Percentiles rank a stretch among this genome's conserved stretches.
phyloP scores from a whole-genome alignment of 257 asterid genomes.

The Rubia yunnanensis region DNA sequence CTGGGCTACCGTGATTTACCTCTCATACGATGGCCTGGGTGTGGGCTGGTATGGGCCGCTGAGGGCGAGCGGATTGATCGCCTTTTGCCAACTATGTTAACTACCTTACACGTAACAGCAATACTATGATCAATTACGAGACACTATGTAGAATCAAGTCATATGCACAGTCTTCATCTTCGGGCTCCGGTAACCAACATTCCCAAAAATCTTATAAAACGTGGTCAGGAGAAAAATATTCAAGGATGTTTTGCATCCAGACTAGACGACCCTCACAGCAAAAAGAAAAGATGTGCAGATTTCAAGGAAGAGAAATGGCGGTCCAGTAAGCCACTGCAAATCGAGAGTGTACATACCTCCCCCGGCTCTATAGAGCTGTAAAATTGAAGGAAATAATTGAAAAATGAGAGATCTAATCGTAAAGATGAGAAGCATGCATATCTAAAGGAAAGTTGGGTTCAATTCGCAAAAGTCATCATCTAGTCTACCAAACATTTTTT shows the following conservation, averaged over 20 bases:
- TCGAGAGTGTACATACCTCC: conserved; percentile 45
- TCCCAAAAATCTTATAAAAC: background rate
- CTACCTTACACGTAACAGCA: no score
- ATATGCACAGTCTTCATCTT: background rate
- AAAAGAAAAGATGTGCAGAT: conserved; percentile 43
- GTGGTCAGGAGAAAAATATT: background rate
- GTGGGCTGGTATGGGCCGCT: no score
- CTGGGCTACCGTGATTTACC: no score
- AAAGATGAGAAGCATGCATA: background rate
- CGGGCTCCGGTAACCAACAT: background rate
- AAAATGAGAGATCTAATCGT: background rate
- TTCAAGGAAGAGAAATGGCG: conserved; percentile 56
- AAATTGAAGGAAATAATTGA: background rate
- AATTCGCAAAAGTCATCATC: background rate
- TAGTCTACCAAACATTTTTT: background rate
- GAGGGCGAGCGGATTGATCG: no score
- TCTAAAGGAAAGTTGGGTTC: background rate
- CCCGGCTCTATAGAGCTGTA: conserved; percentile 47
- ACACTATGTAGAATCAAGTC: background rate
- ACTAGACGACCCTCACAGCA: conserved; percentile 10
- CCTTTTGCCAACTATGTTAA: no score
- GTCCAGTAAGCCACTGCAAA: conserved; percentile 48
- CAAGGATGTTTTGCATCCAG: background rate
- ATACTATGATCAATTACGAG: no score
- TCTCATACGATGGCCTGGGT: no score